Base-by-base conservation (phyloP, 805 yeast genomes). In the Isabelozyma gotoi region DNA sequence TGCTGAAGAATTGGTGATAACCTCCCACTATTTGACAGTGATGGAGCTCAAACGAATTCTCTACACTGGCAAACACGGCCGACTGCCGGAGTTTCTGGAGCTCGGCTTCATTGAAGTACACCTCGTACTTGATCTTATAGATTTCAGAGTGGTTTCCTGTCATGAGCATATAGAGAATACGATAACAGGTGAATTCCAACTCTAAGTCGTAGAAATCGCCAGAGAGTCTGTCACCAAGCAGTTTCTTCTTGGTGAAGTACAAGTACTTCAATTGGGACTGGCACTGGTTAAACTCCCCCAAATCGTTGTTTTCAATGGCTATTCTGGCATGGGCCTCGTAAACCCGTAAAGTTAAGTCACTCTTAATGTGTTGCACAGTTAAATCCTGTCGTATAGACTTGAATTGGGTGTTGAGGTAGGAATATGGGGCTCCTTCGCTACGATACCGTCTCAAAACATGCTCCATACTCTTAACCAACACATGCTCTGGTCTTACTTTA, bases 271-370 rank as follows among this genome's bases (percentile, higher is more conserved):
- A 66, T 54, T 89, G 88, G 12, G 95, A 81, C 62, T 87, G 96
- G 60, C 98, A 94, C 62, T 92, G 97, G 67, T 94, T 94, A 62
- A 87, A 90, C 62, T 94, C 98, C 7, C 97, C 97, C 49, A 92
- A 66, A 62, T 92, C 99, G 33, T 78, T 76, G 57, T 85, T 83
- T 52, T 82, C 85, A 32, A 92, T 75, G 0, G 97, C 96, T n/a
- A 91, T 70, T 39, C 90, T 78, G 3, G 94, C 94, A 63, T 92
- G 96, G 2, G 82, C 76, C 62, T 89, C 94, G 62, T 94, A 92
- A 0, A 89, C 96, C 42, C 67, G 58, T 5, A 89, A 78, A 0
- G 97, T 80, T 58, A 94, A 87, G 36, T 78, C 82, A 55, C 81
- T 81, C 54, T 84, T 84, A 36, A 92, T 83, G 57, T 86, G 86